Percentiles rank a stretch among this genome's conserved stretches.
Conservation (phyloP, 2,329 filamentous ascomycete species). For the Penicillium frequentans region DNA sequence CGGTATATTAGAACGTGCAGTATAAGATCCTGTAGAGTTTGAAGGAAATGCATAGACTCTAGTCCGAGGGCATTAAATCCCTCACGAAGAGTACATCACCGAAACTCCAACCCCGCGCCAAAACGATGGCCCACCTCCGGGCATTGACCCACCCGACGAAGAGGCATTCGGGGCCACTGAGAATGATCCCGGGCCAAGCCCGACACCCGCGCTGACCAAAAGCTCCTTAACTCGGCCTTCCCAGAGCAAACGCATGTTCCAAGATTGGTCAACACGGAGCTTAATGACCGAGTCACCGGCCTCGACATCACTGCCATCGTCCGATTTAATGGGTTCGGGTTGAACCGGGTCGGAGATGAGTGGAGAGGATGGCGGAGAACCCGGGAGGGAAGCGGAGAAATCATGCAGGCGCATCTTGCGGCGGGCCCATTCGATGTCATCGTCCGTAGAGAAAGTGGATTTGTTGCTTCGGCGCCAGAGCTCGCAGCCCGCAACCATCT, state of each 20-base stretch:
- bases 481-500: conserved; percentile 88
- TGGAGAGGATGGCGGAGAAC: conserved; percentile 17
- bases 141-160: conserved; percentile 24
- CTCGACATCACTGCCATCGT: conserved; percentile 48
- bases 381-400: conserved; percentile 20
- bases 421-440: conserved; percentile 47
- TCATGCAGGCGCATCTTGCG: conserved; percentile 34
- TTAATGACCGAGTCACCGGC: conserved; percentile 86
- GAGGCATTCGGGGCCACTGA: conserved; percentile 28
- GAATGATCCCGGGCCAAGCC: conserved; percentile 62
- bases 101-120: conserved; percentile 45
- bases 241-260: conserved; percentile 84
- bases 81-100: conserved; percentile 43
- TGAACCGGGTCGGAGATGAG: conserved; percentile 15
- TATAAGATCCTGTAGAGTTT: not conserved
- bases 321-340: conserved; percentile 8
- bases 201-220: conserved; percentile 85
- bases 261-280: conserved; percentile 82
- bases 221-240: conserved; percentile 90
- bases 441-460: conserved; percentile 35
- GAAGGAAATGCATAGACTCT: not conserved
- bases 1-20: conserved; percentile 9
- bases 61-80: not conserved
- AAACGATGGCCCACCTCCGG: conserved; percentile 35
- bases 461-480: conserved; percentile 69